These are phyloP conservation scores for Phaeodactylum tricornutum DNA, from an alignment of 108 stramenopile species.

Conservation along the genomic window DNA sequence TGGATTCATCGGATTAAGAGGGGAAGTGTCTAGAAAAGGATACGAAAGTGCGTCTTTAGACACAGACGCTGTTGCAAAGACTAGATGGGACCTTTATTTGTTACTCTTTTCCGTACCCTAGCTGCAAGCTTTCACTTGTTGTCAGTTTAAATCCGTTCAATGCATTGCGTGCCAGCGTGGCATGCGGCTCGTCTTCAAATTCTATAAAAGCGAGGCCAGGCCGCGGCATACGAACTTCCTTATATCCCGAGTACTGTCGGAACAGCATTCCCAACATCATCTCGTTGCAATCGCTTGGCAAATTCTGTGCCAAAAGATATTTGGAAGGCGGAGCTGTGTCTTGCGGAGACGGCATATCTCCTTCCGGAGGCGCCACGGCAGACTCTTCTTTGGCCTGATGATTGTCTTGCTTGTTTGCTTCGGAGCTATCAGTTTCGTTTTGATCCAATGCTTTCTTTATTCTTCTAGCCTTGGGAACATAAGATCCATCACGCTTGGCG, in stretches of 20 bases:
- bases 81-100: too few relatives aligned
- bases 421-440: constrained; percentile 11
- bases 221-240: constrained; percentile 69
- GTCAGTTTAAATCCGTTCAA: constrained; percentile 91
- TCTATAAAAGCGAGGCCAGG: constrained; percentile 85
- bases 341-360: constrained; percentile 7
- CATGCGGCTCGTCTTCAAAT: constrained; percentile 82
- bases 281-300: constrained; percentile 81
- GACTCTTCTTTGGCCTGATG: constrained; percentile 7
- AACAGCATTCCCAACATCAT: constrained; percentile 91
- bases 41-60: too few relatives aligned
- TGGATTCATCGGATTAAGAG: too few relatives aligned
- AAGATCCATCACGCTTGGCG: constrained; percentile 80
- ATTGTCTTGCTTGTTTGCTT: neutral
- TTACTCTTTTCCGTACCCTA: constrained; percentile 72
- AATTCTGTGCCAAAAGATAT: constrained; percentile 53
- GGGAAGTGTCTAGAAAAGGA: too few relatives aligned
- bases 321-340: constrained; percentile 42
- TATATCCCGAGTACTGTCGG: constrained; percentile 84
- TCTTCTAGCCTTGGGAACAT: constrained; percentile 59
- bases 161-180: constrained; percentile 72
- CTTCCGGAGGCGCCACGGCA: constrained; percentile 2
- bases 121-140: constrained; percentile 58
- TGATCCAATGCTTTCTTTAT: constrained; percentile 15
- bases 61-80: too few relatives aligned